Base-by-base conservation (phyloP, 345 rosid species). In the Nephelium lappaceum region DNA sequence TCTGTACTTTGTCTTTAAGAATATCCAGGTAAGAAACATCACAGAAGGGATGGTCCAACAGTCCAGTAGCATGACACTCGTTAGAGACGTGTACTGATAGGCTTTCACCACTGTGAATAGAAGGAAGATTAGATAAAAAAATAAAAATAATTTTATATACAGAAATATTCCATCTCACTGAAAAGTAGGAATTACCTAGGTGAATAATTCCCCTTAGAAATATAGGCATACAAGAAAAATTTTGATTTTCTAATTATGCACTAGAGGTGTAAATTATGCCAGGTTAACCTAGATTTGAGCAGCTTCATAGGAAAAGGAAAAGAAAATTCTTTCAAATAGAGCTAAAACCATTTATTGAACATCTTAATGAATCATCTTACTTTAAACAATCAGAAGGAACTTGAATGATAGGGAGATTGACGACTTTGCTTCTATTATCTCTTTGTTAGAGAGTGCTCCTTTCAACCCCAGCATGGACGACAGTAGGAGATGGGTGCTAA, bases 1-100 rank as follows among this genome's bases (percentile, higher is more conserved):
- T 85, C 92, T 84, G 80, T 96, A 94, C 84, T 89, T 94, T 42
- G 98, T 93, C 71, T 86, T 85, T 82, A 96, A 81, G 81, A 96
- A 91, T 70, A 91, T 19, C 89, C 91, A 89, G 25, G 98, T 94
- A 62, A 94, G 95, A 65, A 94, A 27, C 97, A 94, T 86, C 78
- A 94, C 98, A 0, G 89, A 86, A 2, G 99, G 98, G 71, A 96
- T 93, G 15, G 97, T 71, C 99, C 98, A 96, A 80, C 99, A 96
- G 78, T 96, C 98, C 24, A 96, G 88, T 71, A 96, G 88, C 98
- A 93, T 96, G 69, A 96, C 84, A 69, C 98, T 96, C 39, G 99
- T 96, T 49, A 96, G 75, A 53, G 98, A 88, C 67, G 97, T 92
- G 86, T 93, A 84, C 84, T 96, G 97, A 83, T 87, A 89, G 23